These are phyloP conservation scores for Houttuynia cordata DNA, from an alignment of 164 flowering plant species.

Conservation along the genomic window DNA sequence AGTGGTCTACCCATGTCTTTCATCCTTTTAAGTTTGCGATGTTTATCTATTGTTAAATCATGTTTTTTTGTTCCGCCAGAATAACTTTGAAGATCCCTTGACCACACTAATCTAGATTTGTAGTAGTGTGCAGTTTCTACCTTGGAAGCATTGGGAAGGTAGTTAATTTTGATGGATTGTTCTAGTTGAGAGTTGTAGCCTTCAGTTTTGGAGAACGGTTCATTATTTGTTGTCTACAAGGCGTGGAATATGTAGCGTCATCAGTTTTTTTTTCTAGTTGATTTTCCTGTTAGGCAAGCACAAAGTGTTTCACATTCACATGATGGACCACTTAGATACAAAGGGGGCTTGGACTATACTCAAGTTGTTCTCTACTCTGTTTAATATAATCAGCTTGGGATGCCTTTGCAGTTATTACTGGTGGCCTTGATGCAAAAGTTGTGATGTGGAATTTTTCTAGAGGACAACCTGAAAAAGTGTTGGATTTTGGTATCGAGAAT, in stretches of 20 bases:
- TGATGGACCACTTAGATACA: neutral
- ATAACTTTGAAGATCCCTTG: constrained; percentile 11
- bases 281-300: neutral
- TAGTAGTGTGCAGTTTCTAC: constrained; percentile 84
- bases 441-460: constrained; percentile 89
- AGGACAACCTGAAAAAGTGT: constrained; percentile 50
- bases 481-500: constrained; percentile 53
- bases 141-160: constrained; percentile 99
- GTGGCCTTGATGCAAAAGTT: constrained; percentile 89
- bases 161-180: constrained; percentile 2
- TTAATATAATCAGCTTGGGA: constrained; percentile 1
- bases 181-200: neutral
- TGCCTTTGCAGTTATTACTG: constrained; percentile 59
- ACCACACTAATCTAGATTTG: constrained; percentile 50
- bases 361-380: neutral
- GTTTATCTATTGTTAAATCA: no score
- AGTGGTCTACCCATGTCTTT: neutral
- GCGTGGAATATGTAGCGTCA: neutral
- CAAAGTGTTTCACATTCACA: neutral
- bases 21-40: neutral
- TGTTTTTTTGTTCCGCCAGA: no score
- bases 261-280: neutral
- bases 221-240: neutral
- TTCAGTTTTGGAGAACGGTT: neutral
- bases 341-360: neutral